Conservation (phyloP, 176 grass and related monocot species). For the Saccharum officinarum region DNA sequence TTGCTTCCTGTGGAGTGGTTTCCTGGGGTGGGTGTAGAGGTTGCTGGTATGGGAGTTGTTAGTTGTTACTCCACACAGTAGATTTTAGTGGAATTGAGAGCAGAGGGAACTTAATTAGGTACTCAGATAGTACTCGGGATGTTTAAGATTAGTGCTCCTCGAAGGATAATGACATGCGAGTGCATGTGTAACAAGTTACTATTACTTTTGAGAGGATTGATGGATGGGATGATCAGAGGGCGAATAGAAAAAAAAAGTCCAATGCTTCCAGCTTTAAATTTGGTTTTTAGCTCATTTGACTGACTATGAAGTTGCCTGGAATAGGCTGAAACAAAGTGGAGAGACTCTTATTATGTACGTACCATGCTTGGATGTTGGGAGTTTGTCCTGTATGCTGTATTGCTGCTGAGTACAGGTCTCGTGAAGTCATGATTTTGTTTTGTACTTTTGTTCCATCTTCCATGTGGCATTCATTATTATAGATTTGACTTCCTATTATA, state of each 20-base stretch:
- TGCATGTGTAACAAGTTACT: background rate
- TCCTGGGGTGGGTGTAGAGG: background rate
- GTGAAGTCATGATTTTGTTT: conserved; percentile 1
- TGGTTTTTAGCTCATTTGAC: background rate
- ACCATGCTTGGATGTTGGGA: background rate
- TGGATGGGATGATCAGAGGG: background rate
- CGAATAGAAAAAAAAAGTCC: background rate
- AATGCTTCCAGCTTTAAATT: background rate
- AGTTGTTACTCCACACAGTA: background rate
- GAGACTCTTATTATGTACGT: background rate
- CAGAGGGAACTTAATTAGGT: background rate
- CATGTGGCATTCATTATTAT: conserved; percentile 19
- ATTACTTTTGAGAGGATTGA: background rate
- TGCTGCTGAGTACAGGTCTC: background rate
- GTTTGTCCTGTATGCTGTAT: background rate
- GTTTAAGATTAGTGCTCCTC: background rate
- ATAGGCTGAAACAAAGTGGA: background rate
- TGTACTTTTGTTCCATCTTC: conserved; percentile 6
- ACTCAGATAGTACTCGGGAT: background rate
- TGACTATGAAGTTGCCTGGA: background rate
- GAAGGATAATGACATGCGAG: background rate
- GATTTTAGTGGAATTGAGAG: background rate
- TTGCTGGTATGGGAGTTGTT: background rate
- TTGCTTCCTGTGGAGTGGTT: background rate
- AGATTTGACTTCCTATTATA: conserved; percentile 8